Evolutionary conservation across 2,329 filamentous ascomycete genomes (phyloP), one percentile per base, ranked within the genome.

Genomic region (Cercospora zeae-maydis): DNA sequence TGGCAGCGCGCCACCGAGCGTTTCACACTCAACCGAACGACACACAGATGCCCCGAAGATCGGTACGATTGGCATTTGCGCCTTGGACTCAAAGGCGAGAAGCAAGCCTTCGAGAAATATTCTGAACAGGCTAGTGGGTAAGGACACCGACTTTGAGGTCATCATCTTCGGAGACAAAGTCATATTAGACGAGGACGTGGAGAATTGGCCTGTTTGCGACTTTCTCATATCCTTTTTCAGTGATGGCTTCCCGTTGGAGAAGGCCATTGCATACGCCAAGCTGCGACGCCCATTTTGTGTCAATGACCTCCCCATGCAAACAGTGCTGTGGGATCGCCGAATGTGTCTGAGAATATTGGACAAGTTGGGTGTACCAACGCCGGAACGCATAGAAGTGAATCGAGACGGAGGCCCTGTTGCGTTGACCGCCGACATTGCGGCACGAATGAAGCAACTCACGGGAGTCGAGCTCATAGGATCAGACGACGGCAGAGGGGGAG

Each of bases 141-240:
- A 95, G 69, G 93, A 96, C 68, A 86, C 88, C 55, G 93, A 98
- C 71, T 98, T 99, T 73, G 93, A 99, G 72, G 93, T 98, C 24
- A 89, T 96, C 65, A 93, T 99, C 11, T 99, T 99, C 79, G 96
- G 95, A 53, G 95, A 99, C 80, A 99, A 99, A 78, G 93, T 97
- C 47, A 99, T 99, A 69, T 82, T 99, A 36, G 95, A 99, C 73
- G 95, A 99, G 84, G 91, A 90, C 66, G 89, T 97, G 61, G 92
- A 96, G 77, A 96, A 97, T 75, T 97, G 93, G 93, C 93, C 93
- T 16, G 87, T 96, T 59, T 96, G 92, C 77, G 95, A 99, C 78
- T 99, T 96, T 72, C 80, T 99, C 61, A 96, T 99, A 72, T 96
- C 93, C 2, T 99, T 99, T 79, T 99, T 98, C 78, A 98, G 93